Evolutionary conservation across 495 filamentous ascomycete genomes (phyloP), one percentile per base, ranked within the genome.

Genomic region (Penicillium cinerascens): DNA sequence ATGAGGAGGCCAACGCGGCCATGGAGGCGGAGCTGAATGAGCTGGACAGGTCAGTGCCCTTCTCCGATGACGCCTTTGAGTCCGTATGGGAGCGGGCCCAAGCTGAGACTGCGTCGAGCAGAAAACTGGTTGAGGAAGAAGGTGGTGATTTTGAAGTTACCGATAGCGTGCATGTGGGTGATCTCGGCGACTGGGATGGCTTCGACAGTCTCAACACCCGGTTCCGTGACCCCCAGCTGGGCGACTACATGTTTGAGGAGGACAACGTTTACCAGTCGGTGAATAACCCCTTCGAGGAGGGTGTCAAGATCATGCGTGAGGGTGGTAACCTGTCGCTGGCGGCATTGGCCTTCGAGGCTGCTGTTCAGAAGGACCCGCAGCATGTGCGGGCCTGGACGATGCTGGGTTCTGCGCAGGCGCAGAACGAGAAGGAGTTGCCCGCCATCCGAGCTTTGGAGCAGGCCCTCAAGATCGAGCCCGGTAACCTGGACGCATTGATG

Each of bases 391-490:
- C 93, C 0, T 98, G 95, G 93, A 87, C 88, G 9, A 84, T 89
- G 63, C 82, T 98, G 36, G 95, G 93, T 55, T 81, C 82, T 45
- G 87, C 91, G 23, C 93, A 98, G 71, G 95, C 95, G 4, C 93
- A 97, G 70, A 98, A 98, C 69, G 93, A 98, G 64, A 98, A 98
- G 71, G 93, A 98, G 65, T 82, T 89, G 4, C 93, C 93, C 5
- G 95, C 95, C n/a, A 97, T 98, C 57, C 87, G 93, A n/a, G 93
- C 95, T 4, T 75, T 97, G 47, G 93, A 97, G 72, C 89, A 92
- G 61, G 91, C 92, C 13, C 74, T 96, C 44, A 92, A 89, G 68
- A 73, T 92, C 8, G 91, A 97, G 59, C 83, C 89, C 2, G 82
- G 83, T 59, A 96, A 96, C 61, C 79, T 96, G 6, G 78, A 87